Evolutionary conservation across 257 asterid genomes (phyloP).

Genomic region (Solanum habrochaites): DNA sequence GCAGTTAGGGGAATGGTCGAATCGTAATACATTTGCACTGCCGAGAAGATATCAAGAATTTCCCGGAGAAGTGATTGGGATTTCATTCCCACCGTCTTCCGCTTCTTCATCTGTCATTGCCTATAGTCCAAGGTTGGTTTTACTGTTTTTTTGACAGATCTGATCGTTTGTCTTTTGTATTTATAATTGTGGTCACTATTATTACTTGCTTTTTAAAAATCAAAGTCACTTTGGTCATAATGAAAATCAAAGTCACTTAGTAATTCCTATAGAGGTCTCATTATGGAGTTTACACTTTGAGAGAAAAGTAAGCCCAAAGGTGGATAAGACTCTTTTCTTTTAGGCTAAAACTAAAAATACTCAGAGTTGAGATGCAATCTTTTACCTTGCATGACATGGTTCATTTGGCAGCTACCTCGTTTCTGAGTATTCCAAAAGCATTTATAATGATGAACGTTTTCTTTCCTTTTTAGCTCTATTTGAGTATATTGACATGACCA

Average conservation of each 20-base stretch:
- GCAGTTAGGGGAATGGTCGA: slow-evolving; percentile 92
- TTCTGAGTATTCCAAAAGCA: not conserved
- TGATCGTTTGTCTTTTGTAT: not conserved
- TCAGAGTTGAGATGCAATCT: not conserved
- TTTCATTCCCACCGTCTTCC: slow-evolving; percentile 70
- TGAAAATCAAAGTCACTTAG: not conserved
- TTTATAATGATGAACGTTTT: not conserved
- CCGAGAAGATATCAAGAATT: slow-evolving; percentile 89
- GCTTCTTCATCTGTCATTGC: slow-evolving; percentile 66
- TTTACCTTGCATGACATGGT: not conserved
- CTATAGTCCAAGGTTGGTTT: slow-evolving; percentile 77
- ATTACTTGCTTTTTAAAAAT: not conserved
- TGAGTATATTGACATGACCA: not conserved
- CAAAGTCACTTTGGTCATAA: not conserved
- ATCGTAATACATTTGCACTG: slow-evolving; percentile 54
- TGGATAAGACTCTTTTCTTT: not conserved
- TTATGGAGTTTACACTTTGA: not conserved
- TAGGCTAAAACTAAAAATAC: not conserved
- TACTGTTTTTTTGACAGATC: not conserved
- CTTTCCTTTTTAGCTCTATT: not conserved
- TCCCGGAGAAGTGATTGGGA: slow-evolving; percentile 98
- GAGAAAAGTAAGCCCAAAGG: not conserved
- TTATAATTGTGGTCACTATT: not conserved
- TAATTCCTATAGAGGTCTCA: not conserved
- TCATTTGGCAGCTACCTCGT: not conserved